Base-by-base conservation (phyloP, 2,329 filamentous ascomycete genomes). In the Zalaria obscura region DNA sequence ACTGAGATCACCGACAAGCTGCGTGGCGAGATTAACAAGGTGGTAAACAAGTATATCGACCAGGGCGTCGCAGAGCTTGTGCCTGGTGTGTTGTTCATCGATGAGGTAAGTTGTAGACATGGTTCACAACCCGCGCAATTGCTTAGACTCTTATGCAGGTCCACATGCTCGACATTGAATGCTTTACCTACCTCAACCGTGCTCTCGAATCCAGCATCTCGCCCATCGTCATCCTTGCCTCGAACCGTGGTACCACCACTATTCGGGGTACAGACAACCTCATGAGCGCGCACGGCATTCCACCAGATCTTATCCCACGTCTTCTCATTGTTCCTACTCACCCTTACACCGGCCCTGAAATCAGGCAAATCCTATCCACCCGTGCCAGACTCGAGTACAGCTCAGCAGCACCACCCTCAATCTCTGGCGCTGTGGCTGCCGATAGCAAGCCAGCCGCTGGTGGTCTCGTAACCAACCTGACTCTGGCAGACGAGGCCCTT, bases 1-100 rank as follows among this genome's bases (percentile, higher is more conserved):
- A 98, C 91, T 4, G 91, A 98, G 63, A 96, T 98, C 57, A 98
- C 91, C 27, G 91, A 98, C 65, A 98, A 98, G 70, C 69, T 98
- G 56, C 78, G 91, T 46, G 71, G 76, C 42, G 91, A 98, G 68
- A 96, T 98, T 69, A 95, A 98, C 76, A 96, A 96, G 69, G 89
- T 98, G 27, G 91, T 98, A 51, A 94, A 87, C 72, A 87, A 89
- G 63, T 98, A 96, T 66, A 98, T 98, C 52, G 91, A 96, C 60
- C 89, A 96, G 66, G 91, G 91, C 47, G 87, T 96, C 28, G 91
- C 91, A 5, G 91, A 98, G 67, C 75, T 98, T 44, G 88, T 98
- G n/a, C 91, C 91, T 2, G 91, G 91, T 52, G 91, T 98, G 46
- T 72, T 98, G 38, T 98, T 98, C 68, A 98, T 98, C 53, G 91